These are phyloP conservation scores for Peziza echinospora DNA, from an alignment of 495 filamentous ascomycete species.

Conservation along the genomic window DNA sequence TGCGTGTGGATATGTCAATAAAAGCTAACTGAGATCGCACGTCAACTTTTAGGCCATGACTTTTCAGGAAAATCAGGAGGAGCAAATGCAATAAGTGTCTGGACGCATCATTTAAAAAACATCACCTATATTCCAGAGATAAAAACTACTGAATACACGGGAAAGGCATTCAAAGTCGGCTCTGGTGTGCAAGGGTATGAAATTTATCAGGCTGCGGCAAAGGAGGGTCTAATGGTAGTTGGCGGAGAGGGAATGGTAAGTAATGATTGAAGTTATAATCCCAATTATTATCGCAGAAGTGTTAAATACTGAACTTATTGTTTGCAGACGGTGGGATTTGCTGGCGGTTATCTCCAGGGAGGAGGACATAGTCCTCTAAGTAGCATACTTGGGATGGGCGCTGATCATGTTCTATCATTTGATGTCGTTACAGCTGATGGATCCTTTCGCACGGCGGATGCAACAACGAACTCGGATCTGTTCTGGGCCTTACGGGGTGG, in stretches of 20 bases:
- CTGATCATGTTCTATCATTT: constrained; percentile 36
- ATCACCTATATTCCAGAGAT: too few species aligned
- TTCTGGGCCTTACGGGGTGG: constrained; percentile 26
- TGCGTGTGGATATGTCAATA: too few species aligned
- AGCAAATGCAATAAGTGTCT: constrained; percentile 32
- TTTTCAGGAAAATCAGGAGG: constrained; percentile 27
- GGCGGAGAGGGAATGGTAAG: too few species aligned
- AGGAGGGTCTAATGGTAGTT: constrained; percentile 28
- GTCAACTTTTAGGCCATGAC: neutral
- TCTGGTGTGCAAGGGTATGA: constrained; percentile 37
- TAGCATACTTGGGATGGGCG: constrained; percentile 32
- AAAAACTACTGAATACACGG: constrained; percentile 5
- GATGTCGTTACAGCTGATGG: constrained; percentile 40
- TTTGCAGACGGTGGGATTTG: constrained; percentile 28
- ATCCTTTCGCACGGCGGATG: constrained; percentile 28
- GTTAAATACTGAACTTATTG: too few species aligned
- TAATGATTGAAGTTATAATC: too few species aligned
- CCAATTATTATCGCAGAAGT: too few species aligned
- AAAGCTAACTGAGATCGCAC: neutral
- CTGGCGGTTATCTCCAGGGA: constrained; percentile 33
- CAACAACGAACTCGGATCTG: constrained; percentile 31
- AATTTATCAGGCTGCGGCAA: constrained; percentile 25
- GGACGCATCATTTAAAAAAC: constrained; percentile 38
- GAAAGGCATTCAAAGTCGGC: constrained; percentile 32
- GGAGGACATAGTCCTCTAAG: constrained; percentile 36